Base-by-base conservation (phyloP, 306 rosid genomes). In the Fagus crenata region DNA sequence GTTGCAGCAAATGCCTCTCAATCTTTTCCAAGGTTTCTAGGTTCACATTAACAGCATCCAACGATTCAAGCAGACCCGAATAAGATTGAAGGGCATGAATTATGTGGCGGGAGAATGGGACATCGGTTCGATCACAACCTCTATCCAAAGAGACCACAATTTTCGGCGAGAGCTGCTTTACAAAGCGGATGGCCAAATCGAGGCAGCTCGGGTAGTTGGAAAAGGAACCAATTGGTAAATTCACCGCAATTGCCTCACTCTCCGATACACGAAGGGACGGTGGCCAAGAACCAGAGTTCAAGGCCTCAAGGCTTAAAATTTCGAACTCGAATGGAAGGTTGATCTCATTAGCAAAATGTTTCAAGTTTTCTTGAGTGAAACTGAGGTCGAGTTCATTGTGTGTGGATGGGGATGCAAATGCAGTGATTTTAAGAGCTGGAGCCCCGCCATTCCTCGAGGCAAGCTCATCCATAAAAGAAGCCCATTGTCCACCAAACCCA, bases 401-500 rank as follows among this genome's bases (percentile, higher is more conserved):
- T 53, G 77, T 73, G 7, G 90, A 84, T 32, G 92, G 77, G 13
- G 91, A 85, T 7, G 85, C 91, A 78, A 94, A 86, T 31, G 96
- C 96, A 53, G 96, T 94, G 82, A 94, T 88, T 79, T 86, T 92
- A 36, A 94, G 89, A 80, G 85, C 81, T 49, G 89, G 86, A 14
- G 89, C 73, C 69, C 89, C 85, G 0, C 85, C 86, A 77, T 83
- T 92, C 71, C 91, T 86, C 56, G 90, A 79, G 53, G 95, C 95
- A 6, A 92, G 79, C 81, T 94, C 98, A 67, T 90, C 95, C 92
- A 94, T 92, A 65, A 94, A 85, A 55, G 98, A 94, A 75, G 98
- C 89, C 98, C 94, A 92, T 76, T 94, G 98, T 9, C 90, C 98
- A 35, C 98, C 98, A 67, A 92, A 89, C 6, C 97, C 97, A 53